Conservation (phyloP, 495 filamentous ascomycete genomes). For the Podospora australis region DNA sequence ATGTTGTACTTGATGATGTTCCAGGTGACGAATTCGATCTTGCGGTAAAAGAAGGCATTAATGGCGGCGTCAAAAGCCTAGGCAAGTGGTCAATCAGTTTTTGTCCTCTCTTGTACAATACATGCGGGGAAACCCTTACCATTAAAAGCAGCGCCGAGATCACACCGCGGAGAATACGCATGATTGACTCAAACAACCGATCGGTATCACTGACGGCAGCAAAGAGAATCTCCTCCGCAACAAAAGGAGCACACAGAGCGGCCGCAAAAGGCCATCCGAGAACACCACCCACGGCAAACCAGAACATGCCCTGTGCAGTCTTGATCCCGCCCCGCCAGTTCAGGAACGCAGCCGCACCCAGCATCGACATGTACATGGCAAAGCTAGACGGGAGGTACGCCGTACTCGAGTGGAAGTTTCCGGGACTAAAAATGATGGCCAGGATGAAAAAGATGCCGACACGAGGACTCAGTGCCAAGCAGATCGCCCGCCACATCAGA, state of each 20-base stretch:
- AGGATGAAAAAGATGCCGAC: slow-evolving; percentile 80
- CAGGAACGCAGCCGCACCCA: slow-evolving; percentile 83
- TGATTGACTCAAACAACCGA: slow-evolving; percentile 47
- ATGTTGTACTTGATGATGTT: slow-evolving; percentile 97
- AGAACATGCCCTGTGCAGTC: slow-evolving; percentile 77
- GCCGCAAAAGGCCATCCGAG: slow-evolving; percentile 94
- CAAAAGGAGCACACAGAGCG: slow-evolving; percentile 72
- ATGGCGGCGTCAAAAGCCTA: slow-evolving; percentile 52
- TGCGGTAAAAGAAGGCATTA: slow-evolving; percentile 78
- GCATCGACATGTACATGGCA: slow-evolving; percentile 89
- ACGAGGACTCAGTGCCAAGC: slow-evolving; percentile 63
- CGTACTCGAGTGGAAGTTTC: slow-evolving; percentile 86
- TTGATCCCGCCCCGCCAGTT: slow-evolving; percentile 69
- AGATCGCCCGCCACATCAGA: slow-evolving; percentile 68
- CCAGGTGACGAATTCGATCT: slow-evolving; percentile 69
- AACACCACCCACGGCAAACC: slow-evolving; percentile 84
- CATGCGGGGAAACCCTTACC: slow-evolving; percentile 48
- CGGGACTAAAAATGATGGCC: slow-evolving; percentile 68
- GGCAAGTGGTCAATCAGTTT: slow-evolving; percentile 9
- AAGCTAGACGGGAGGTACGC: slow-evolving; percentile 91
- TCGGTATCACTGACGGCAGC: slow-evolving; percentile 52
- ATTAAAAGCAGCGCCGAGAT: slow-evolving; percentile 59
- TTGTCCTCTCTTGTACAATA: slow-evolving; percentile 7
- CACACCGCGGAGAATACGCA: slow-evolving; percentile 58
- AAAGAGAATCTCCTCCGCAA: slow-evolving; percentile 68